phyloP scores from a whole-genome alignment of 2,329 filamentous ascomycete species.

The Neopestalotiopsis sp. region DNA sequence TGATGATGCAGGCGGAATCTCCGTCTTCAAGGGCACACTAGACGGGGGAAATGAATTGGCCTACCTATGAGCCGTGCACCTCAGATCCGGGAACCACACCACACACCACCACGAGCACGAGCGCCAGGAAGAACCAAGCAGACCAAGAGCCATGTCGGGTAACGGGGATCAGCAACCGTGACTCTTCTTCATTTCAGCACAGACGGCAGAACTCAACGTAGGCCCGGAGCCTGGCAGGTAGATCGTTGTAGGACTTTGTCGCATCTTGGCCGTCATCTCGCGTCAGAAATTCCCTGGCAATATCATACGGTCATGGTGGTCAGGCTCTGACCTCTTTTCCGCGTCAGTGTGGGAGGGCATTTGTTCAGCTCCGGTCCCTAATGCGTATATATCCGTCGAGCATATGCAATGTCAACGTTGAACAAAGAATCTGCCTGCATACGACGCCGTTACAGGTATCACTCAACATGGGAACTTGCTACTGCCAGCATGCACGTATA shows the following conservation, averaged over 20 bases:
- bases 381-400: slow-evolving; percentile 7
- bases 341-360: not conserved
- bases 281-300: not conserved
- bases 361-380: not conserved
- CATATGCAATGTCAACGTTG: not conserved
- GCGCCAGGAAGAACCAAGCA: too few species aligned
- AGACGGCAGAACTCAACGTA: not conserved
- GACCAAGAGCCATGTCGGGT: not conserved
- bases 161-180: not conserved
- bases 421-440: not conserved
- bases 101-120: not conserved
- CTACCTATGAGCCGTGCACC: not conserved
- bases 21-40: not conserved
- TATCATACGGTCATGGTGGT: not conserved
- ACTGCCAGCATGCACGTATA: not conserved
- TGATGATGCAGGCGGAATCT: not conserved
- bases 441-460: not conserved
- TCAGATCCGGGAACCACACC: not conserved
- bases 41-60: not conserved
- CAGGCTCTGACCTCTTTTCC: not conserved
- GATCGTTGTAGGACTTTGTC: not conserved
- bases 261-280: not conserved
- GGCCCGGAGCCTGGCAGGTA: not conserved
- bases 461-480: not conserved
- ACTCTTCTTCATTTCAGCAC: not conserved